A percentile compares a stretch with the other conserved stretches of the same genome.
Evolutionary conservation across 495 filamentous ascomycete species (phyloP).

Genomic region (Penicillium ochrochloron): DNA sequence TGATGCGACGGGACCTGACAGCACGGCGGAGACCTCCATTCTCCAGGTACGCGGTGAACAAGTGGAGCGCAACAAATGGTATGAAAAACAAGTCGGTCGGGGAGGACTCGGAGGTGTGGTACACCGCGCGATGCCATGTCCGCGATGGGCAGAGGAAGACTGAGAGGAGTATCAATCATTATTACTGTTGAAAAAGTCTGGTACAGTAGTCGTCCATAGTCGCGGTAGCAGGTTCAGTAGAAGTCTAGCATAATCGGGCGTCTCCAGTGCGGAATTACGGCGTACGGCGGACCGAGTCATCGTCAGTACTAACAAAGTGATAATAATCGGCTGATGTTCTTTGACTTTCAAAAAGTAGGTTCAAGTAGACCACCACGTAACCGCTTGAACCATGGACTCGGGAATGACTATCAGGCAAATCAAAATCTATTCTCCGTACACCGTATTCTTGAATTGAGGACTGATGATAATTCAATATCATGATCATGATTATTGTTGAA

Average conservation of each 20-base stretch:
- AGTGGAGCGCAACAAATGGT: conserved; percentile 10
- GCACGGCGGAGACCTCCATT: conserved; percentile 14
- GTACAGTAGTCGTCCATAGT: neutral
- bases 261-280: neutral
- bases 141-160: neutral
- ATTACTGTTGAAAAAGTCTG: neutral
- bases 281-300: conserved; percentile 3
- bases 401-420: conserved; percentile 9
- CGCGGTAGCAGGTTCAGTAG: too few relatives aligned
- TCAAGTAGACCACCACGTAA: conserved; percentile 1
- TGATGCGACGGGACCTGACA: conserved; percentile 17
- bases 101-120: neutral
- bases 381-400: conserved; percentile 16
- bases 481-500: neutral
- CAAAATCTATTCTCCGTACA: conserved; percentile 1
- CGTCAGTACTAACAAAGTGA: too few relatives aligned
- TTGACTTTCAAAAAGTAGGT: neutral
- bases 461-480: neutral
- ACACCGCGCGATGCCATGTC: conserved; percentile 8
- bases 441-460: neutral
- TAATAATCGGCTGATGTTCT: neutral
- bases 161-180: neutral
- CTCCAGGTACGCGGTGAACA: conserved; percentile 14
- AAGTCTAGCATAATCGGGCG: neutral
- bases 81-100: neutral